Evolutionary conservation across 1,284 basidiomycete species (phyloP).

Genomic region (Irpex sp.): DNA sequence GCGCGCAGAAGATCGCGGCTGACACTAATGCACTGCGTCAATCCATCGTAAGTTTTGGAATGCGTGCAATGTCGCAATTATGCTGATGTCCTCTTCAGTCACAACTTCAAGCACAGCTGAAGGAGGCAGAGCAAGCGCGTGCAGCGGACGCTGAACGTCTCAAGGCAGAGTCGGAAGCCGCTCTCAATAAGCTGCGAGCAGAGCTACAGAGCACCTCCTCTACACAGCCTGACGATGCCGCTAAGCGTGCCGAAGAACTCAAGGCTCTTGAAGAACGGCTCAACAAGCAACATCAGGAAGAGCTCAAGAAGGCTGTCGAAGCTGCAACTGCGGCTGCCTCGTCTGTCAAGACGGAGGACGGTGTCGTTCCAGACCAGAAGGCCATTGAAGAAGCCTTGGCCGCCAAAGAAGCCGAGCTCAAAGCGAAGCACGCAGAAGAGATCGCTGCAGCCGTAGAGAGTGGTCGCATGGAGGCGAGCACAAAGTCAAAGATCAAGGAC

Average conservation of each 20-base stretch:
- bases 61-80: too few relatives aligned
- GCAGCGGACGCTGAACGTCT: constrained; percentile 33
- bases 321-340: constrained; percentile 32
- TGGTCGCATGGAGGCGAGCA: constrained; percentile 56
- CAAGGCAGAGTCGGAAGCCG: constrained; percentile 45
- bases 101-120: constrained; percentile 40
- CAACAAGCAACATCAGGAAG: constrained; percentile 48
- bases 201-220: constrained; percentile 34
- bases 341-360: constrained; percentile 22
- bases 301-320: constrained; percentile 47
- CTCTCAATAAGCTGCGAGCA: constrained; percentile 49
- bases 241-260: constrained; percentile 58
- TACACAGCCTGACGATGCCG: constrained; percentile 26
- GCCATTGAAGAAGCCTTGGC: constrained; percentile 48
- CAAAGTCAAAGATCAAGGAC: constrained; percentile 68
- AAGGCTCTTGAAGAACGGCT: constrained; percentile 50
- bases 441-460: constrained; percentile 61
- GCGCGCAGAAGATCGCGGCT: constrained; percentile 42
- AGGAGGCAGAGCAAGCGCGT: constrained; percentile 34
- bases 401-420: constrained; percentile 42
- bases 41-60: constrained; percentile 28
- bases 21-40: constrained; percentile 41
- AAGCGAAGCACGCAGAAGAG: constrained; percentile 48
- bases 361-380: constrained; percentile 33
- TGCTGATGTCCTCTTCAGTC: constrained; percentile 28